Percentiles rank a stretch among this genome's conserved stretches.
Conservation (phyloP, 805 yeast genomes). For the Metschnikowia chrysomelidarum region DNA sequence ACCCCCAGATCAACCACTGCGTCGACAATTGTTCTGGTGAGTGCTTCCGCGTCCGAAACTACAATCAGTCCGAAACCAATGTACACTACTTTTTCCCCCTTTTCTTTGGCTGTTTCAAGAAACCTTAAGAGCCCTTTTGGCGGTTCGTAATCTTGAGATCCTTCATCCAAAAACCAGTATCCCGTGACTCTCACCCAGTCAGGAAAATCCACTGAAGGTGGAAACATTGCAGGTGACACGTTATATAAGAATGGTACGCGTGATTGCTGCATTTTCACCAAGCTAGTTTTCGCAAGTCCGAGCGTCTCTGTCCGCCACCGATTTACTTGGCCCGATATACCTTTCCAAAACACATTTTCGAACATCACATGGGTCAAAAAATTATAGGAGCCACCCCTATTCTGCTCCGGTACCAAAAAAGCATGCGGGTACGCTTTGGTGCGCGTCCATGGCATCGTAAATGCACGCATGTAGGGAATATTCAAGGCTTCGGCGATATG, state of each 20-base stretch:
- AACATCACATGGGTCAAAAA: conserved; percentile 90
- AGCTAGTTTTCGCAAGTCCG: conserved; percentile 63
- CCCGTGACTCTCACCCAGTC: conserved; percentile 97
- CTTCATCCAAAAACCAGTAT: conserved; percentile 88
- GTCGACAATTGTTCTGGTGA: conserved; percentile 74
- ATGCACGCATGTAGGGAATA: conserved; percentile 90
- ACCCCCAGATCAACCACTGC: conserved; percentile 82
- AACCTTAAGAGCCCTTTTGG: conserved; percentile 57
- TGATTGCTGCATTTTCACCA: conserved; percentile 68
- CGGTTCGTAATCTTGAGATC: conserved; percentile 51
- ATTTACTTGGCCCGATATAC: conserved; percentile 82
- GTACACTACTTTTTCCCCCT: conserved; percentile 72
- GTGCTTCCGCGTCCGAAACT: conserved; percentile 73
- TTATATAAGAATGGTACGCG: conserved; percentile 87
- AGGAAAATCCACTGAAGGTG: conserved; percentile 89
- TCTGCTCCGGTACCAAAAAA: conserved; percentile 90
- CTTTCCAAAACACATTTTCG: conserved; percentile 92
- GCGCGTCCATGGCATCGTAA: conserved; percentile 98
- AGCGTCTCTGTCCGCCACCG: conserved; percentile 77
- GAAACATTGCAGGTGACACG: conserved; percentile 83
- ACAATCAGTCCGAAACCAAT: conserved; percentile 97
- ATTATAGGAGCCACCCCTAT: conserved; percentile 89
- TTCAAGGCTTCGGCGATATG: conserved; percentile 91
- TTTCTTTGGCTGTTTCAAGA: conserved; percentile 56
- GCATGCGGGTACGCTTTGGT: conserved; percentile 97